Evolutionary conservation across 257 asterid species (phyloP).

Genomic region (Coffea eugenioides): DNA sequence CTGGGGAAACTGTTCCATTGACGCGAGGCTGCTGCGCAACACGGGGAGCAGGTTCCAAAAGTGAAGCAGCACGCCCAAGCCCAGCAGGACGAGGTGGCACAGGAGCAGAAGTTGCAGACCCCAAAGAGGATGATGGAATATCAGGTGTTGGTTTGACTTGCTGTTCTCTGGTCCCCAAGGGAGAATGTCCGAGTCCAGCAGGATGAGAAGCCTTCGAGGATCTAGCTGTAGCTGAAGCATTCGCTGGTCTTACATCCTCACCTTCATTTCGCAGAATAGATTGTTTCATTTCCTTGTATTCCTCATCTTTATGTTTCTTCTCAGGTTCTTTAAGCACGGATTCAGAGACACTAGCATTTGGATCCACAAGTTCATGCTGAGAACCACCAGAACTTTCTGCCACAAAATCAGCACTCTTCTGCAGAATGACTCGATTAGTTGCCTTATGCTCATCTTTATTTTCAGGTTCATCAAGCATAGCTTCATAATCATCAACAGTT

Average conservation of each 20-base stretch:
- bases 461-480: slow-evolving; percentile 27
- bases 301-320: slow-evolving; percentile 25
- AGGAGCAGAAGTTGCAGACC: slow-evolving; percentile 31
- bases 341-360: slow-evolving; percentile 28
- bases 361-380: slow-evolving; percentile 26
- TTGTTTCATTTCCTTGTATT: slow-evolving; percentile 31
- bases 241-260: slow-evolving; percentile 29
- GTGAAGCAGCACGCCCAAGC: slow-evolving; percentile 84
- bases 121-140: slow-evolving; percentile 37
- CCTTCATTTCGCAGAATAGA: slow-evolving; percentile 26
- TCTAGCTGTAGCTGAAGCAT: slow-evolving; percentile 23
- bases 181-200: slow-evolving; percentile 59
- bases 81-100: slow-evolving; percentile 77
- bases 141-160: slow-evolving; percentile 40
- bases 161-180: slow-evolving; percentile 41
- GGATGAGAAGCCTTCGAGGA: slow-evolving; percentile 31
- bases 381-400: slow-evolving; percentile 30
- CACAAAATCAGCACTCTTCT: slow-evolving; percentile 21
- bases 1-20: slow-evolving; percentile 65
- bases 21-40: slow-evolving; percentile 72
- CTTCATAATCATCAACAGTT: slow-evolving; percentile 28
- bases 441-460: slow-evolving; percentile 32
- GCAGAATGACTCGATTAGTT: slow-evolving; percentile 27
- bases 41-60: slow-evolving; percentile 73
- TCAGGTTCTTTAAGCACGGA: slow-evolving; percentile 26